Evolutionary conservation across 2,329 filamentous ascomycete genomes (phyloP).

Genomic region (Dactylonectria macrodidyma): DNA sequence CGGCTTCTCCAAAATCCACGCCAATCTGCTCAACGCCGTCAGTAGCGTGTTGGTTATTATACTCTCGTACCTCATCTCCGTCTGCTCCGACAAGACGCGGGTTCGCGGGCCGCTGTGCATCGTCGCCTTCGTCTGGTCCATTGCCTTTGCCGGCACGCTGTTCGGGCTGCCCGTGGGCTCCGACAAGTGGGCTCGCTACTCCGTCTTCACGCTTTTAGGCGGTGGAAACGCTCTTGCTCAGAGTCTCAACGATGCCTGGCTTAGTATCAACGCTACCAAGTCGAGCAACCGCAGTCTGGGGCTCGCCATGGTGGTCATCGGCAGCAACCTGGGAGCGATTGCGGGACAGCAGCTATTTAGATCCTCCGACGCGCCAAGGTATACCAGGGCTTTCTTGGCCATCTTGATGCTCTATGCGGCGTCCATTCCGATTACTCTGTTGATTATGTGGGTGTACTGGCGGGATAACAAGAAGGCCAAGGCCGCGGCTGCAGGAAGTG

Average conservation of each 20-base stretch:
- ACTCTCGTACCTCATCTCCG: slow-evolving; percentile 35
- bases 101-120: slow-evolving; percentile 41
- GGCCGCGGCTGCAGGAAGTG: background rate
- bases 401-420: slow-evolving; percentile 38
- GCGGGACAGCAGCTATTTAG: slow-evolving; percentile 46
- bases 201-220: slow-evolving; percentile 35
- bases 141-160: slow-evolving; percentile 37
- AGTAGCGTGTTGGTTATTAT: slow-evolving; percentile 39
- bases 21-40: slow-evolving; percentile 43
- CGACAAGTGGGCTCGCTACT: slow-evolving; percentile 40
- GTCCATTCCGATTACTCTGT: slow-evolving; percentile 34
- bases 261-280: slow-evolving; percentile 39
- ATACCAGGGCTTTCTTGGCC: slow-evolving; percentile 35
- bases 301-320: slow-evolving; percentile 43
- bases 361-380: slow-evolving; percentile 37
- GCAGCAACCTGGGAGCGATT: slow-evolving; percentile 42
- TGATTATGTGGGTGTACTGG: slow-evolving; percentile 43
- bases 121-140: slow-evolving; percentile 39
- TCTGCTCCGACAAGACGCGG: slow-evolving; percentile 37
- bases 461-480: slow-evolving; percentile 37
- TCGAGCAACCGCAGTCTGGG: slow-evolving; percentile 40
- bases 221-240: slow-evolving; percentile 41
- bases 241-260: slow-evolving; percentile 46
- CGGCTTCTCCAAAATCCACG: slow-evolving; percentile 42
- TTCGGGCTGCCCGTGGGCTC: slow-evolving; percentile 23